A percentile compares a stretch with the other conserved stretches of the same genome.
Evolutionary conservation across 805 yeast species (phyloP).

Genomic region (Maudiozyma saulgeensis): DNA sequence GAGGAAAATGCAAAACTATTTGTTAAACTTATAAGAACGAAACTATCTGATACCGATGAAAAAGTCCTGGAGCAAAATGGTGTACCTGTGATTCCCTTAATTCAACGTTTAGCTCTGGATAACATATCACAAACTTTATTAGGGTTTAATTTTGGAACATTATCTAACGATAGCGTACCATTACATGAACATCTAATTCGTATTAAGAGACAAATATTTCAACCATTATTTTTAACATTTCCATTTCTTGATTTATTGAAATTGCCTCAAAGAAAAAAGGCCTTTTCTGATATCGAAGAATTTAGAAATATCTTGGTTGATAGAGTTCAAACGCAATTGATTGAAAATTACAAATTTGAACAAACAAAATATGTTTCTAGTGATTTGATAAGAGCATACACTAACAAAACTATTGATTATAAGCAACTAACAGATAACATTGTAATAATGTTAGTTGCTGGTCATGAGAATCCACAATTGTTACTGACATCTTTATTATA

Average conservation of each 20-base stretch:
- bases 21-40: conserved; percentile 18
- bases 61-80: neutral
- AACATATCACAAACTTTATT: conserved; percentile 42
- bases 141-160: conserved; percentile 39
- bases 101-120: conserved; percentile 40
- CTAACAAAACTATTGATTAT: conserved; percentile 31
- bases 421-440: conserved; percentile 46
- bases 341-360: conserved; percentile 24
- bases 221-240: conserved; percentile 45
- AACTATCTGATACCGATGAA: conserved; percentile 2
- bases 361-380: conserved; percentile 34
- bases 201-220: conserved; percentile 45
- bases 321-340: conserved; percentile 28
- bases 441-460: conserved; percentile 48
- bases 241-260: conserved; percentile 45
- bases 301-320: conserved; percentile 33
- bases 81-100: conserved; percentile 29
- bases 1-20: conserved; percentile 32
- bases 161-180: conserved; percentile 25
- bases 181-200: conserved; percentile 34
- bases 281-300: conserved; percentile 34
- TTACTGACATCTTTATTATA: conserved; percentile 39
- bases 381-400: conserved; percentile 33
- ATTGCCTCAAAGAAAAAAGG: conserved; percentile 37
- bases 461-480: conserved; percentile 55